phyloP scores from a whole-genome alignment of 164 flowering plant species.

The Tinospora cordifolia region DNA sequence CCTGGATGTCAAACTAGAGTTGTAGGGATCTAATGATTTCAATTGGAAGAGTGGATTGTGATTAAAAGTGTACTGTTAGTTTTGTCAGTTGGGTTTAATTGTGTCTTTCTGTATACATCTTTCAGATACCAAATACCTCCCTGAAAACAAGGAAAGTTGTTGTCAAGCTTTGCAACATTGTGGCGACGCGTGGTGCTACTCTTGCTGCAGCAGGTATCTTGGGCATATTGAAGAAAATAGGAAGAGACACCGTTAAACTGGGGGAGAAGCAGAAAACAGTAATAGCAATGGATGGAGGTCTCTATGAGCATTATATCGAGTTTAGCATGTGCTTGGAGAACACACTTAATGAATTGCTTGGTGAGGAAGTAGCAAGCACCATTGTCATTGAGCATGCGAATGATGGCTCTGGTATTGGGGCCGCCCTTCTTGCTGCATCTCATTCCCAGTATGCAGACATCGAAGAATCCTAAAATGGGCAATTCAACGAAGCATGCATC shows the following conservation, averaged over 20 bases:
- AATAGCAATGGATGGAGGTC: constrained; percentile 80
- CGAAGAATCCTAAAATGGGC: constrained; percentile 35
- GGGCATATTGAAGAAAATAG: constrained; percentile 81
- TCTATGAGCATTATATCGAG: constrained; percentile 74
- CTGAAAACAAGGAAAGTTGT: constrained; percentile 64
- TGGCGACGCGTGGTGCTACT: constrained; percentile 80
- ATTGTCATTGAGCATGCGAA: constrained; percentile 52
- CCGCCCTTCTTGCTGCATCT: constrained; percentile 90
- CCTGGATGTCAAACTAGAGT: not conserved
- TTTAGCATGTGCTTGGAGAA: constrained; percentile 52
- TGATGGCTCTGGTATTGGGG: constrained; percentile 94
- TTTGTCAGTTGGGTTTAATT: not conserved
- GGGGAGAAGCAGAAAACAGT: constrained; percentile 59
- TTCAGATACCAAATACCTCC: constrained; percentile 67
- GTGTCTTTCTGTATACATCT: not conserved
- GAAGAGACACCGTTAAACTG: constrained; percentile 50
- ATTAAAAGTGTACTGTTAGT: not conserved
- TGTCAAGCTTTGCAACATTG: constrained; percentile 70
- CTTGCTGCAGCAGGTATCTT: constrained; percentile 88
- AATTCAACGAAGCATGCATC: not conserved
- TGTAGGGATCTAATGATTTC: not conserved
- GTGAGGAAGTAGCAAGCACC: constrained; percentile 39
- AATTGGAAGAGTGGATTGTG: not conserved
- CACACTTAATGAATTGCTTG: constrained; percentile 69
- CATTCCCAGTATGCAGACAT: constrained; percentile 66